Conservation (phyloP, 2,329 filamentous ascomycete species). For the Botrytis byssoidea region DNA sequence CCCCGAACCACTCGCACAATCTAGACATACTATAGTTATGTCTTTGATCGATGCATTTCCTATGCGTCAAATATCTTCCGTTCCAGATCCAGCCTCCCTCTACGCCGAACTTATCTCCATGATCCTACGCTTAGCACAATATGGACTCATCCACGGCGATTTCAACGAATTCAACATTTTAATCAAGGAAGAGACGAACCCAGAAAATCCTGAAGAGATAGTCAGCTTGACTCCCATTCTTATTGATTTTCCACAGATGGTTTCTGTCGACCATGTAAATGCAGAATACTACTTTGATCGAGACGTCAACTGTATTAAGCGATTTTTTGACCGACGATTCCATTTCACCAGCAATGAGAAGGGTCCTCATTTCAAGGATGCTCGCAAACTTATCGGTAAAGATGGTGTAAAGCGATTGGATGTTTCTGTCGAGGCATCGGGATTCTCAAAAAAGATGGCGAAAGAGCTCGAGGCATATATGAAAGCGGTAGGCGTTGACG, state of each 20-base stretch:
- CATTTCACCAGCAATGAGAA: slow-evolving; percentile 78
- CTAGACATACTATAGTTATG: slow-evolving; percentile 96
- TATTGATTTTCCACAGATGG: slow-evolving; percentile 98
- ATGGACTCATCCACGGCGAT: slow-evolving; percentile 93
- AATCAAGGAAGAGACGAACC: slow-evolving; percentile 67
- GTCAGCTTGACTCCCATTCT: slow-evolving; percentile 72
- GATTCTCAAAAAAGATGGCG: slow-evolving; percentile 95
- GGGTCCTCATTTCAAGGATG: slow-evolving; percentile 83
- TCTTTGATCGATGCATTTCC: slow-evolving; percentile 88
- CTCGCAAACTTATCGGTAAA: slow-evolving; percentile 69
- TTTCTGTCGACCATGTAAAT: slow-evolving; percentile 90
- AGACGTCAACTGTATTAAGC: slow-evolving; percentile 92
- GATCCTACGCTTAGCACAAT: slow-evolving; percentile 77
- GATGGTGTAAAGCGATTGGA: slow-evolving; percentile 72
- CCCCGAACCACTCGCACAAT: slow-evolving; percentile 83
- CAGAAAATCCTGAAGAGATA: slow-evolving; percentile 43
- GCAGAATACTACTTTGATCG: slow-evolving; percentile 97
- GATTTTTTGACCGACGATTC: slow-evolving; percentile 87
- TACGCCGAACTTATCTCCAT: slow-evolving; percentile 90
- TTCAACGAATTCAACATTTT: slow-evolving; percentile 99
- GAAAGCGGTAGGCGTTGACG: slow-evolving; percentile 63
- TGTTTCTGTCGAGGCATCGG: slow-evolving; percentile 84
- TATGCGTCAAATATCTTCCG: slow-evolving; percentile 78
- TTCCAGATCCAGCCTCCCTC: slow-evolving; percentile 79
- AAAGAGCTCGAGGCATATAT: slow-evolving; percentile 93